Conservation (phyloP, 371 early-diverging fungal species). For the Apophysomyces variabilis region DNA sequence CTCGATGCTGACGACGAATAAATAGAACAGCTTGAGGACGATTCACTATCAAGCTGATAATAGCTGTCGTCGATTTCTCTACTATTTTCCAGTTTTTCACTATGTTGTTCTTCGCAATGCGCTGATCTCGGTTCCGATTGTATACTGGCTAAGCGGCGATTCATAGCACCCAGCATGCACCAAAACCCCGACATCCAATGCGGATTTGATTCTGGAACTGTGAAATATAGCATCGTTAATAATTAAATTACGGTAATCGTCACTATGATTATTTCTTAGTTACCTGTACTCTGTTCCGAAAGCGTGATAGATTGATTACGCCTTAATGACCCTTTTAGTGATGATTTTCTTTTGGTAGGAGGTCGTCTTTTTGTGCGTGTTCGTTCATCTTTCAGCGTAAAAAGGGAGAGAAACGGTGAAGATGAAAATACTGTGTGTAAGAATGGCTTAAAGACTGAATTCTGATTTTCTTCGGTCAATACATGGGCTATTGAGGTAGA, state of each 20-base stretch:
- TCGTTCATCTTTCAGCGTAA: conserved; percentile 14
- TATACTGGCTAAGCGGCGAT: not conserved
- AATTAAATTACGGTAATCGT: not conserved
- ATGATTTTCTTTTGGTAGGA: not conserved
- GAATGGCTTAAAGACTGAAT: conserved; percentile 30
- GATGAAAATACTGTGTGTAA: conserved; percentile 41
- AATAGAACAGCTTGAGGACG: not conserved
- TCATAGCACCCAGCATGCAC: conserved; percentile 3
- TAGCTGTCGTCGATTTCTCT: conserved; percentile 24
- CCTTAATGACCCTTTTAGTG: not conserved
- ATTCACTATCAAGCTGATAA: conserved; percentile 33
- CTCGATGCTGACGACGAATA: not conserved
- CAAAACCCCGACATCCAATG: conserved; percentile 5
- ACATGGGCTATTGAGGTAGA: not conserved
- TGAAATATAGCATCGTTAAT: not conserved
- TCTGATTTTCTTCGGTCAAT: conserved; percentile 4
- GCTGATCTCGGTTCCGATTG: not conserved
- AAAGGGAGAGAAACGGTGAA: conserved; percentile 24
- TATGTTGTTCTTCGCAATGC: not conserved
- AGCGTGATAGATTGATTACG: not conserved
- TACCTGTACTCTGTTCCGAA: not conserved
- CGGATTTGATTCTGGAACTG: not conserved
- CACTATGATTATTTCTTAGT: not conserved
- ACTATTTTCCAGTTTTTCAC: not conserved
- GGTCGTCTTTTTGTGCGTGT: not conserved